Evolutionary conservation across 1,139 yeast species (phyloP), one percentile per base, ranked within the genome.

Genomic region (Spencermartinsiella ligniputridi): DNA sequence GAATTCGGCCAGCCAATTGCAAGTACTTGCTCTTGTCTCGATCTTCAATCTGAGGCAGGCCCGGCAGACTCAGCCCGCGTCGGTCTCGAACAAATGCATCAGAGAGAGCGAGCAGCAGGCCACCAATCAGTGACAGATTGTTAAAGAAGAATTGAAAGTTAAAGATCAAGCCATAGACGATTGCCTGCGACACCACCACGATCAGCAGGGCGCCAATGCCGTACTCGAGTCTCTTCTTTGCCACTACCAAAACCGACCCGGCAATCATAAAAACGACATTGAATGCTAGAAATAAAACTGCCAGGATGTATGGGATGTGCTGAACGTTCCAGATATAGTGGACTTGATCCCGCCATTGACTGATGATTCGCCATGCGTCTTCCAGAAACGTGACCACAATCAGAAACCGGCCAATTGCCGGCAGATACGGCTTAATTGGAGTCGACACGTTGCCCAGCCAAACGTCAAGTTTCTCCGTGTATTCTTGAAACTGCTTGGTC

Each of bases 331-430:
- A 78, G 57, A 92, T 74, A 64, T 86, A 92, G 62, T 80, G 83
- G 24, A 88, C 88, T 66, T 92, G 98, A 60, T 89, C 96, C 27
- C 75, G 67, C 97, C 97, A 92, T 67, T 90, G 97, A 13, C 89
- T 72, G 48, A 82, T 61, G 58, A 92, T 87, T 64, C 98, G 76
- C 48, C 84, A 64, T 1, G 96, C 80, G 62, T 92, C 98, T 66
- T 92, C 98, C 57, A 81, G 79, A 63, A 90, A 92, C 1, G 98
- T 92, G 42, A 96, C 96, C 49, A 92, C 96, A 54, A 92, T 89
- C 57, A 90, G 78, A 50, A 87, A 81, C 48, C 98, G 76, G 22
- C 97, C 97, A 54, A 92, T 76, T 19, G 83, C 81, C 12, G 97
- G 97, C 46, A 70, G 58, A 45, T 63, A 65, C 20, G 74, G 72